These are phyloP conservation scores for Leavenworthia alabamica DNA, from an alignment of 345 rosid genomes.

Conservation along the genomic window DNA sequence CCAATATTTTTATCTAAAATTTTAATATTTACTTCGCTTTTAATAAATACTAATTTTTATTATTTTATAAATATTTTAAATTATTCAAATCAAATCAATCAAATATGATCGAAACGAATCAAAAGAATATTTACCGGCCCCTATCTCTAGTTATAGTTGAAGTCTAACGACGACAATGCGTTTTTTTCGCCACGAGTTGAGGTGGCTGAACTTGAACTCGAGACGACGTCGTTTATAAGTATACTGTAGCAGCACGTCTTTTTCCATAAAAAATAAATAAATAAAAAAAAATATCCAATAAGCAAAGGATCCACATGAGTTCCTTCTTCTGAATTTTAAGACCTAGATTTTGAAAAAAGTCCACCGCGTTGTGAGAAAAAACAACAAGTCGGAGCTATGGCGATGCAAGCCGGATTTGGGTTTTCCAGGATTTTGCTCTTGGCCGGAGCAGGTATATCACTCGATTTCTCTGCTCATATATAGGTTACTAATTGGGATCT, in stretches of 20 bases:
- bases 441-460: conserved; percentile 68
- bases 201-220: not conserved
- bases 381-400: conserved; percentile 48
- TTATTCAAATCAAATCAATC: too few relatives aligned
- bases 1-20: too few relatives aligned
- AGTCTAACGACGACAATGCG: not conserved
- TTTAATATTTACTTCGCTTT: too few relatives aligned
- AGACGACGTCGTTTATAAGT: conserved; percentile 9
- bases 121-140: too few relatives aligned
- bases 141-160: not conserved
- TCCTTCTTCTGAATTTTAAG: not conserved
- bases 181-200: not conserved
- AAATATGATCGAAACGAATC: too few relatives aligned
- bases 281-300: not conserved
- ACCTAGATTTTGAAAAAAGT: conserved; percentile 14
- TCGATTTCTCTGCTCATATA: not conserved
- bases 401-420: conserved; percentile 79
- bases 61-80: too few relatives aligned
- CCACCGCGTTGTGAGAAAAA: conserved; percentile 9
- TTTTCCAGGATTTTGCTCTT: conserved; percentile 63
- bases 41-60: too few relatives aligned
- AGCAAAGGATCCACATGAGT: not conserved
- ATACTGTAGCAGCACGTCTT: not conserved
- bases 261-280: not conserved
- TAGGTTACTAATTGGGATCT: not conserved